phyloP scores from a whole-genome alignment of 176 grass and related monocot species.

The Miscanthus lutarioriparius region DNA sequence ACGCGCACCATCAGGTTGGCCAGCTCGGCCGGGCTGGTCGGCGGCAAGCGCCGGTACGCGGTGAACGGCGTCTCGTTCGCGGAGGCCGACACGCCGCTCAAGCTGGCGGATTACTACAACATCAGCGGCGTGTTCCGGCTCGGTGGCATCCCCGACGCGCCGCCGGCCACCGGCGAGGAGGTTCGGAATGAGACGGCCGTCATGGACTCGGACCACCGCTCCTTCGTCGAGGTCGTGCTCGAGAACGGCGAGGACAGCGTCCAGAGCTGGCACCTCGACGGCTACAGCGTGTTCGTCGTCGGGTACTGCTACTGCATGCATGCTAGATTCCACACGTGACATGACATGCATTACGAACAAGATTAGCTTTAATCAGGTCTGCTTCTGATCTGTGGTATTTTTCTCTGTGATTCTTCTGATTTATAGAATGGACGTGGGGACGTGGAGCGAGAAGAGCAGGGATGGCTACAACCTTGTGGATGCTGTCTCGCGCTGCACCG shows the following conservation, averaged over 20 bases:
- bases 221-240: constrained; percentile 79
- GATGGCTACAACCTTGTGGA: constrained; percentile 78
- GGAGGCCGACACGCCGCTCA: constrained; percentile 81
- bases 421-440: constrained; percentile 67
- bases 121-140: constrained; percentile 69
- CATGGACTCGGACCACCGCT: constrained; percentile 72
- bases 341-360: not conserved
- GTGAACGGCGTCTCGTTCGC: constrained; percentile 80
- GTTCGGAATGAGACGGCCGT: constrained; percentile 54
- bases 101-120: constrained; percentile 85
- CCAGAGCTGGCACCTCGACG: constrained; percentile 91
- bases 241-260: constrained; percentile 60
- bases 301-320: constrained; percentile 62
- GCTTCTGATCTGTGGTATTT: too few species aligned
- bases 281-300: constrained; percentile 78
- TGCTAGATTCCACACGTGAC: not conserved
- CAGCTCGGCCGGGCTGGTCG: constrained; percentile 48
- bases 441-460: constrained; percentile 65
- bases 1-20: constrained; percentile 68
- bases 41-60: constrained; percentile 59
- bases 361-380: not conserved
- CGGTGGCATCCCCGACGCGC: constrained; percentile 57
- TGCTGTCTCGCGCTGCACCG: constrained; percentile 71
- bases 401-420: not conserved
- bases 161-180: not conserved